phyloP scores from a whole-genome alignment of 345 rosid species.

The Eucalyptus coolabah region DNA sequence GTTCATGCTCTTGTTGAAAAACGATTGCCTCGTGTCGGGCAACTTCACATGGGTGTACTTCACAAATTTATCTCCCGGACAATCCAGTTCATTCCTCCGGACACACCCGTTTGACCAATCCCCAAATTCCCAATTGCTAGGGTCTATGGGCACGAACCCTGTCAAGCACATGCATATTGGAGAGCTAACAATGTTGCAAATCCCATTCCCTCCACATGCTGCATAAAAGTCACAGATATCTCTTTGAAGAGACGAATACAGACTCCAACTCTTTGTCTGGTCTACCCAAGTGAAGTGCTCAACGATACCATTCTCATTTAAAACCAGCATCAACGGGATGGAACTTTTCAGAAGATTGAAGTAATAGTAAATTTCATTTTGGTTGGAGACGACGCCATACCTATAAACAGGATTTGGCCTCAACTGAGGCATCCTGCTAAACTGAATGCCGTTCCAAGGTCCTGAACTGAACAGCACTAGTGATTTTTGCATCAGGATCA shows the following conservation, averaged over 20 bases:
- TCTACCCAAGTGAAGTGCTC: constrained; percentile 19
- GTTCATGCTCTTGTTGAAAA: background rate
- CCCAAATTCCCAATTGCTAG: constrained; percentile 4
- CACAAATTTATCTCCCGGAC: constrained; percentile 16
- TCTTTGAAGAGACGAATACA: constrained; percentile 6
- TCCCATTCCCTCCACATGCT: constrained; percentile 24
- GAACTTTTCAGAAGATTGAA: constrained; percentile 1
- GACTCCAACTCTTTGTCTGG: constrained; percentile 1
- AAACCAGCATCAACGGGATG: constrained; percentile 1
- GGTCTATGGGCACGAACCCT: constrained; percentile 18
- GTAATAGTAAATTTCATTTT: constrained; percentile 11
- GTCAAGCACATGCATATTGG: constrained; percentile 26
- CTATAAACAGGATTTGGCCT: background rate
- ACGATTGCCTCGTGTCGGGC: constrained; percentile 23
- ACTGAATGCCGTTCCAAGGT: constrained; percentile 34
- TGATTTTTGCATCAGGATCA: background rate
- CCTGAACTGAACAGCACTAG: constrained; percentile 11
- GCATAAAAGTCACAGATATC: constrained; percentile 21
- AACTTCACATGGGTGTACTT: constrained; percentile 13
- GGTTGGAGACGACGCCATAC: background rate
- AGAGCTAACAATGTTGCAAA: constrained; percentile 11
- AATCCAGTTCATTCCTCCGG: background rate
- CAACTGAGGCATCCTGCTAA: constrained; percentile 26
- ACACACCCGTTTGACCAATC: constrained; percentile 35
- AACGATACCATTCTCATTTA: constrained; percentile 4